phyloP scores from a whole-genome alignment of 495 filamentous ascomycete genomes.

The Clavariopsis aquatica region DNA sequence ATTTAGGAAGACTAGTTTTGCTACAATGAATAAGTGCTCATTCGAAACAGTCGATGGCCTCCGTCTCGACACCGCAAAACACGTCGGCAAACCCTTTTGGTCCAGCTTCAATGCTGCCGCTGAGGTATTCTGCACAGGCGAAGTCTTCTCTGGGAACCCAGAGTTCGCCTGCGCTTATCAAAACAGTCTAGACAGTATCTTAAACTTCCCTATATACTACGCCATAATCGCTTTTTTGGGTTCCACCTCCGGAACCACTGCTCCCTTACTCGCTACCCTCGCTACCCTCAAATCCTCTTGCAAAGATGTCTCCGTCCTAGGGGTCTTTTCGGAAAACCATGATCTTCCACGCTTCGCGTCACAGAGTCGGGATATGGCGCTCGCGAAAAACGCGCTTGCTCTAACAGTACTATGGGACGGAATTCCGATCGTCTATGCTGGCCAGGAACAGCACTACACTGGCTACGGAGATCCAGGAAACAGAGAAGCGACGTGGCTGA shows the following conservation, averaged over 20 bases:
- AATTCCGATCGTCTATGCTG: constrained; percentile 66
- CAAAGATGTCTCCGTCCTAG: constrained; percentile 63
- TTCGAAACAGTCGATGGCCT: constrained; percentile 61
- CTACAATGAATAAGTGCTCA: no score
- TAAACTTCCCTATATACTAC: constrained; percentile 72
- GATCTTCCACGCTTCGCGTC: constrained; percentile 53
- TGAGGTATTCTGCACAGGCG: constrained; percentile 70
- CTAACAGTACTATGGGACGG: constrained; percentile 72
- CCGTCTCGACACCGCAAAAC: constrained; percentile 72
- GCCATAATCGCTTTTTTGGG: constrained; percentile 62
- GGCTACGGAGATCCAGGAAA: constrained; percentile 63
- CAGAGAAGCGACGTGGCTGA: constrained; percentile 75
- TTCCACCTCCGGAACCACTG: constrained; percentile 34
- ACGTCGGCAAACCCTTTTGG: constrained; percentile 74
- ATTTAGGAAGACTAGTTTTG: no score
- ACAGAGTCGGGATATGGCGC: constrained; percentile 46
- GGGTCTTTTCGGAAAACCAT: constrained; percentile 80
- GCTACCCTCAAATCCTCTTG: constrained; percentile 49
- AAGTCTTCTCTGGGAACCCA: constrained; percentile 65
- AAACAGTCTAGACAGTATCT: constrained; percentile 59
- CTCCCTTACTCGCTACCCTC: constrained; percentile 33
- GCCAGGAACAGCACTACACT: constrained; percentile 71
- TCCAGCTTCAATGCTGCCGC: constrained; percentile 62
- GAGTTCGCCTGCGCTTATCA: constrained; percentile 67
- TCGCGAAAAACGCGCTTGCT: constrained; percentile 68